These are phyloP conservation scores for Phytophthora ramorum DNA, from an alignment of 352 stramenopile genomes.

Conservation along the genomic window DNA sequence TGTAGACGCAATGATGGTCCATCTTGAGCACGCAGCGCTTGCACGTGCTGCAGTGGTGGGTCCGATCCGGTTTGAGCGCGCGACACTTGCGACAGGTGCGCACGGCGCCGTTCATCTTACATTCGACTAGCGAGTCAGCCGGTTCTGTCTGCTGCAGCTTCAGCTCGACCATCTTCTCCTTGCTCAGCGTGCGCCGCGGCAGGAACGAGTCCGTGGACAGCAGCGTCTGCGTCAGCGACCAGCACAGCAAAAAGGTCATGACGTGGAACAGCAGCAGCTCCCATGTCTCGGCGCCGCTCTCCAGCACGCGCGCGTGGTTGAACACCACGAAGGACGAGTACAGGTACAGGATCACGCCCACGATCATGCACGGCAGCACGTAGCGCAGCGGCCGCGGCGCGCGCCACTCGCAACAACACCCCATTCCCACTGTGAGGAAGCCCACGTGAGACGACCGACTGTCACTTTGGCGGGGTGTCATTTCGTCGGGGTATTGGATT, in stretches of 20 bases:
- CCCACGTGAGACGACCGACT: not conserved
- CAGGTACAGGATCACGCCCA: conserved; percentile 64
- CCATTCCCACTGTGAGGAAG: conserved; percentile 45
- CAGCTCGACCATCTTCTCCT: conserved; percentile 14
- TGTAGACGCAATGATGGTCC: conserved; percentile 91
- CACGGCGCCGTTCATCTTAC: conserved; percentile 71
- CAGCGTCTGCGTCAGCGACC: conserved; percentile 64
- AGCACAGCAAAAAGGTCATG: conserved; percentile 62
- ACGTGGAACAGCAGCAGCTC: conserved; percentile 66
- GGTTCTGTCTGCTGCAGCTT: conserved; percentile 6
- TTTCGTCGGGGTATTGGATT: not conserved
- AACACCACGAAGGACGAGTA: conserved; percentile 68
- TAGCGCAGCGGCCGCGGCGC: conserved; percentile 60
- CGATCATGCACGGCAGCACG: conserved; percentile 58
- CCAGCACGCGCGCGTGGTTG: conserved; percentile 56
- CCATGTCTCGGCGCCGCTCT: conserved; percentile 25
- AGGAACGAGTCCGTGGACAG: conserved; percentile 69
- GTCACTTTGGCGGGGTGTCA: not conserved
- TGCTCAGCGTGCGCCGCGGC: conserved; percentile 27
- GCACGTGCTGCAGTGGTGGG: conserved; percentile 86
- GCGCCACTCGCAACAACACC: conserved; percentile 73
- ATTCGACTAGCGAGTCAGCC: conserved; percentile 47
- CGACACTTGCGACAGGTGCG: conserved; percentile 84
- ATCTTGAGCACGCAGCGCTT: conserved; percentile 85
- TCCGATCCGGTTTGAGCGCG: conserved; percentile 76